Percentiles rank a stretch among this genome's conserved stretches.
phyloP scores from a whole-genome alignment of 441 rosid species.

The Hura crepitans region DNA sequence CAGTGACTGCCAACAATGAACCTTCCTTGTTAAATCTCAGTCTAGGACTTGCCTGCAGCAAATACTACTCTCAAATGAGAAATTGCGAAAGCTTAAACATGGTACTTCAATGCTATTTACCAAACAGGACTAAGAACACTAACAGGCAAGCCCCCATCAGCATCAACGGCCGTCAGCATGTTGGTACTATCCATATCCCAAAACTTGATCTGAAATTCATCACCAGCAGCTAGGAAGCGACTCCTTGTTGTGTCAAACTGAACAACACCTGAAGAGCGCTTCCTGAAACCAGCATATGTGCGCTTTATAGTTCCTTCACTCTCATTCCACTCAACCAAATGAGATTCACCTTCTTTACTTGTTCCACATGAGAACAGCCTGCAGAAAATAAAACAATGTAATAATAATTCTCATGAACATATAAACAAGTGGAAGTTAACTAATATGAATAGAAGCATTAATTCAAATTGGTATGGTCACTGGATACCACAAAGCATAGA shows the following conservation, averaged over 20 bases:
- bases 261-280: conserved; percentile 61
- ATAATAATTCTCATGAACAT: background rate
- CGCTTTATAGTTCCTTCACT: conserved; percentile 74
- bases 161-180: conserved; percentile 57
- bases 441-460: no score
- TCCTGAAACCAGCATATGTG: conserved; percentile 61
- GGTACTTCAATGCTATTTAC: background rate
- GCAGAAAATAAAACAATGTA: background rate
- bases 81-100: conserved; percentile 1
- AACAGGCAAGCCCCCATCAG: conserved; percentile 76
- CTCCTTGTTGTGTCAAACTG: conserved; percentile 71
- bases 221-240: conserved; percentile 78
- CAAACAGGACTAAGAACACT: conserved; percentile 21
- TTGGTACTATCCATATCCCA: conserved; percentile 77
- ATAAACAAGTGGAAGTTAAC: background rate
- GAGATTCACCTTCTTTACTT: conserved; percentile 76
- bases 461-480: no score
- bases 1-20: conserved; percentile 63
- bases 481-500: no score
- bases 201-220: conserved; percentile 64
- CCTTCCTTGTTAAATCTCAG: conserved; percentile 83
- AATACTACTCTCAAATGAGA: conserved; percentile 17
- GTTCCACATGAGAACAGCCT: conserved; percentile 67
- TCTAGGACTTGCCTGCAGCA: conserved; percentile 62
- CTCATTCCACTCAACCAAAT: conserved; percentile 82